Base-by-base conservation (phyloP, 768 basidiomycete species). In the Ephemerocybe angulata region DNA sequence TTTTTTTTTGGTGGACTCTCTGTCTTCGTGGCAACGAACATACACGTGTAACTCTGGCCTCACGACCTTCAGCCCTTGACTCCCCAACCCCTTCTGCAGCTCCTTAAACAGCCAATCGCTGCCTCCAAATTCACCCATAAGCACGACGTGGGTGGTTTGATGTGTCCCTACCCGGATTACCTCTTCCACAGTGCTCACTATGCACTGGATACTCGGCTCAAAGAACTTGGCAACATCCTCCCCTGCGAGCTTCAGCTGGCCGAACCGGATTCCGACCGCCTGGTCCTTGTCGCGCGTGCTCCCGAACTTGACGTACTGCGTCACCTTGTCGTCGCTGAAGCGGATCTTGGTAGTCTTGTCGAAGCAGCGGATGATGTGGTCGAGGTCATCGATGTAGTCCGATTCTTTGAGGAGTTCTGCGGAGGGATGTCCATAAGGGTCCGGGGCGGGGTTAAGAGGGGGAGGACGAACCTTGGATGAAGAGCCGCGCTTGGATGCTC, bases 81-180 rank as follows among this genome's bases (percentile, higher is more conserved):
- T 58, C 4, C 67, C 69, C 12, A 84, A 66, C 7, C 66, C 60
- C 44, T 59, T 63, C 37, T 74, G 73, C 3, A 84, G 72, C 50
- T 71, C 68, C 3, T 69, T 65, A 59, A 73, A 79, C 17, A 85
- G 62, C 72, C 77, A 84, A 46, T 82, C 78, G 53, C 76, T 82
- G 1, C 80, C 79, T 12, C 79, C 77, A 61, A 84, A 84, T 0
- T 81, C 82, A 22, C 83, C 83, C 3, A 85, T 81, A 1, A 85
- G 72, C 27, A 78, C 70, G 24, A 77, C 71, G 24, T 67, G 66
- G 73, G 41, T 38, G 25, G 52, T 54, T 11, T 38, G 28, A 27
- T 54, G 46, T n/a, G 43, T 31, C 10, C 30, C 52, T n/a, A 22
- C 19, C 53, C 40, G 48, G 25, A 48, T 21, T 40, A 48, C 33